Evolutionary conservation across 257 asterid species (phyloP), one percentile per base, ranked within the genome.

Genomic region (Echites panduratus): DNA sequence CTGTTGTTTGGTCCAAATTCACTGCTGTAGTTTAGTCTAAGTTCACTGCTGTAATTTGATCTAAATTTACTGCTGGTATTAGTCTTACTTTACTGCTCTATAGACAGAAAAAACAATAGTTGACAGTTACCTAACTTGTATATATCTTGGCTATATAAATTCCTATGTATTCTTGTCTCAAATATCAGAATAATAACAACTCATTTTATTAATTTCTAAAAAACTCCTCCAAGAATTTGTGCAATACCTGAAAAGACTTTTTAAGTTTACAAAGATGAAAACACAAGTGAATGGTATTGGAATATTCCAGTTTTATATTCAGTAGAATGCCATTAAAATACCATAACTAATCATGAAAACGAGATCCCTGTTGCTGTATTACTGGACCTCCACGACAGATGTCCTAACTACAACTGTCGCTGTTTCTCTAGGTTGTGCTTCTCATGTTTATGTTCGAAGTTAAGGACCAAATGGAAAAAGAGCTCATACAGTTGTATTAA

Each of bases 161-260:
- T n/a, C n/a, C n/a, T n/a, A n/a, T n/a, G n/a, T n/a, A n/a, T n/a
- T n/a, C n/a, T n/a, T n/a, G n/a, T n/a, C n/a, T n/a, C n/a, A n/a
- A n/a, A n/a, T n/a, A n/a, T n/a, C n/a, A n/a, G n/a, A n/a, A n/a
- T n/a, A n/a, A n/a, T n/a, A n/a, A n/a, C n/a, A n/a, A n/a, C n/a
- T n/a, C n/a, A n/a, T n/a, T n/a, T n/a, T n/a, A n/a, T n/a, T n/a
- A n/a, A n/a, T n/a, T n/a, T n/a, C n/a, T n/a, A n/a, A n/a, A 71
- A 70, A 79, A 82, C 68, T 57, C 91, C 86, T 92, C 66, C 85
- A 50, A 79, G 75, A 63, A 16, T 68, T 72, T 56, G 74, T 75
- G 52, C 49, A 54, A 43, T 54, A 19, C 27, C 53, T 35, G 59
- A 61, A 41, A 44, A 26, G 45, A 26, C 24, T 66, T 82, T 77